A percentile compares a stretch with the other conserved stretches of the same genome.
These are phyloP conservation scores for Solanum peruvianum DNA, from an alignment of 257 asterid genomes.

Conservation along the genomic window DNA sequence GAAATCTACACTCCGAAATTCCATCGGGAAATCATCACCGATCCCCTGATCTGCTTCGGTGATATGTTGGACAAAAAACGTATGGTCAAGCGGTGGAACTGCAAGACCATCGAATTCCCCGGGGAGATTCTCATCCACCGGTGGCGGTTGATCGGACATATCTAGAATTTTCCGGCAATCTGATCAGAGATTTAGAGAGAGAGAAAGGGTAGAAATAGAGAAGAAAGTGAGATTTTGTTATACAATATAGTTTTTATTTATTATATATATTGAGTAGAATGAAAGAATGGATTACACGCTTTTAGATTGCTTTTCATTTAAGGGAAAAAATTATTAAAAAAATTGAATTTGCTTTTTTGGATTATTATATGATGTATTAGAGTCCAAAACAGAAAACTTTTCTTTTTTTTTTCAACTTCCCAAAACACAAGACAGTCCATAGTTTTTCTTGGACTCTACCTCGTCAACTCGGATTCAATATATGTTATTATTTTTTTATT, in stretches of 20 bases:
- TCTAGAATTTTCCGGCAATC: not conserved
- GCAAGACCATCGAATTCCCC: conserved; percentile 27
- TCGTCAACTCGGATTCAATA: not conserved
- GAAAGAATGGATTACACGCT: not conserved
- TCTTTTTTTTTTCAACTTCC: not conserved
- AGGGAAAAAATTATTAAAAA: not conserved
- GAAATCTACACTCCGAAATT: conserved; percentile 11
- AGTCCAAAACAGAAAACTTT: not conserved
- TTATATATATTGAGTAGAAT: not conserved
- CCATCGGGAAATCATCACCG: not conserved
- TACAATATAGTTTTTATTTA: not conserved
- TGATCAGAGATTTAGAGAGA: not conserved
- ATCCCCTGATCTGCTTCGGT: not conserved
- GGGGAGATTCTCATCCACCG: not conserved
- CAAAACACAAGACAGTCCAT: not conserved
- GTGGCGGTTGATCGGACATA: conserved; percentile 29
- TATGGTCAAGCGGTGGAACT: conserved; percentile 31
- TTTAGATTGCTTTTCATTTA: not conserved
- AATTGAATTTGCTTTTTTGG: not conserved
- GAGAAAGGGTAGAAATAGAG: not conserved
- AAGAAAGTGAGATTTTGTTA: not conserved
- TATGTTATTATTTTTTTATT: too few species aligned
- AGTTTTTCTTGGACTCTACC: not conserved
- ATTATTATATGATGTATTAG: not conserved
- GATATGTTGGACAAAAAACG: conserved; percentile 26